Conservation (phyloP, 192 early-diverging fungal species). For the Linnemannia zychae region DNA sequence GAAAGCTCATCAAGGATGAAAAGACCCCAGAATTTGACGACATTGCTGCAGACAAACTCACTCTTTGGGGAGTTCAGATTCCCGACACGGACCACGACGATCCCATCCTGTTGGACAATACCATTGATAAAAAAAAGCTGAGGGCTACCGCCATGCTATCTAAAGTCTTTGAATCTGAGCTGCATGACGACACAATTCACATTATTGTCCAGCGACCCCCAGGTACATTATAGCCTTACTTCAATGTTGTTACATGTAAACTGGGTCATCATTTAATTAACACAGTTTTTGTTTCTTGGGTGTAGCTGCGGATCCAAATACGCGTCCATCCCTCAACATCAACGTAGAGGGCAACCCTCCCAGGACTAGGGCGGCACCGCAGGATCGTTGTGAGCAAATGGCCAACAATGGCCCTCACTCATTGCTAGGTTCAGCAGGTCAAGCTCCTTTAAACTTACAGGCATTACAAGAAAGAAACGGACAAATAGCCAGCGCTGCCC, state of each 20-base stretch:
- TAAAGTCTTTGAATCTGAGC: neutral
- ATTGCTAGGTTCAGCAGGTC: neutral
- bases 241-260: too few relatives aligned
- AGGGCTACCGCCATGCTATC: neutral
- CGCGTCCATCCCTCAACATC: too few relatives aligned
- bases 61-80: neutral
- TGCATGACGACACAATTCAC: neutral
- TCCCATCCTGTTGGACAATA: neutral
- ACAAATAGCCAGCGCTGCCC: too few relatives aligned
- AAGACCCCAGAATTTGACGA: slow-evolving; percentile 5
- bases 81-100: too few relatives aligned
- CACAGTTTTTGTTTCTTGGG: too few relatives aligned
- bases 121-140: neutral
- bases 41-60: slow-evolving; percentile 13
- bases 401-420: neutral
- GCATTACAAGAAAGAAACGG: too few relatives aligned
- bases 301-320: too few relatives aligned
- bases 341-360: neutral
- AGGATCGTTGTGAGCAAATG: neutral
- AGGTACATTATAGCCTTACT: too few relatives aligned
- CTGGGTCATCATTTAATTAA: too few relatives aligned
- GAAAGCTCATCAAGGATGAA: slow-evolving; percentile 11
- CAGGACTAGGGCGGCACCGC: neutral
- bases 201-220: neutral
- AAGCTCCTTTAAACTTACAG: neutral